phyloP scores from a whole-genome alignment of 169 alveolate genomes.

The Ichthyophthirius multifiliis region DNA sequence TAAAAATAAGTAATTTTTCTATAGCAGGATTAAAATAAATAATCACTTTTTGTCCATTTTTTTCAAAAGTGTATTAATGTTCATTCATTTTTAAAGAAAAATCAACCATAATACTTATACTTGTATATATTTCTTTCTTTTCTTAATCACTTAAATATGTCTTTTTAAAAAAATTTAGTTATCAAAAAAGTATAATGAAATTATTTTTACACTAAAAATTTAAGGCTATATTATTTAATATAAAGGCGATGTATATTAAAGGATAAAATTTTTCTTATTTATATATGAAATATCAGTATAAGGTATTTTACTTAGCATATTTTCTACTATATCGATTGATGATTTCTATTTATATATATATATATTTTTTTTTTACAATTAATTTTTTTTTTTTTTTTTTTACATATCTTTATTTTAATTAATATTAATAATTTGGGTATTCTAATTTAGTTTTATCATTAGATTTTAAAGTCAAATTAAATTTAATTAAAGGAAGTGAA shows the following conservation, averaged over 20 bases:
- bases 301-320: background rate
- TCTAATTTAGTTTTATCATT: background rate
- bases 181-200: background rate
- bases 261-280: background rate
- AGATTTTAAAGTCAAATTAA: background rate
- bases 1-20: conserved; percentile 4
- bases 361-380: background rate
- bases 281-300: background rate
- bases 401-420: background rate
- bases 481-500: background rate
- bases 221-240: conserved; percentile 8
- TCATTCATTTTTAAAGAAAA: background rate
- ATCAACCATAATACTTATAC: conserved; percentile 6
- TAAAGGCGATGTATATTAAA: background rate
- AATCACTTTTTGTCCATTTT: background rate
- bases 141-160: background rate
- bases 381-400: background rate
- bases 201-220: background rate
- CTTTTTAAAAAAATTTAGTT: background rate
- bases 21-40: conserved; percentile 5
- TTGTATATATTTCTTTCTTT: background rate
- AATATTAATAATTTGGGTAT: background rate
- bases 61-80: background rate
- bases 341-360: background rate
- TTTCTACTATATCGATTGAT: background rate